phyloP scores from a whole-genome alignment of 2,329 filamentous ascomycete genomes.

The Sclerotinia subarctica region DNA sequence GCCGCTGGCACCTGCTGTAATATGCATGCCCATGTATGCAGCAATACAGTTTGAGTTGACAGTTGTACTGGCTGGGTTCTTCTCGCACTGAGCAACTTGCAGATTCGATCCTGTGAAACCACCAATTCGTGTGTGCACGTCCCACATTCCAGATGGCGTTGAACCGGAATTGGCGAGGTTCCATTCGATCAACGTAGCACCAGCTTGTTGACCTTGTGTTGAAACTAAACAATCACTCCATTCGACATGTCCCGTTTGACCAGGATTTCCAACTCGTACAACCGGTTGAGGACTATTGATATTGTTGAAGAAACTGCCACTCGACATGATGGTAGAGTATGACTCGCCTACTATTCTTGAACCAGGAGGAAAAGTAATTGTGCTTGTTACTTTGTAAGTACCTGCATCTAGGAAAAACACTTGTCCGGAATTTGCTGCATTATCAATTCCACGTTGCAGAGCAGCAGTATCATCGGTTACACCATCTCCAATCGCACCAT shows the following conservation, averaged over 20 bases:
- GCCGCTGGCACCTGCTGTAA: constrained; percentile 43
- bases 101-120: constrained; percentile 42
- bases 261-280: constrained; percentile 53
- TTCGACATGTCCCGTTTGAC: constrained; percentile 58
- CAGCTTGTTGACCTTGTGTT: constrained; percentile 57
- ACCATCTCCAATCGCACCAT: constrained; percentile 50
- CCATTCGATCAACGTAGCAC: constrained; percentile 62
- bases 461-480: constrained; percentile 57
- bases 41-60: constrained; percentile 39
- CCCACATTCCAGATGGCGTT: constrained; percentile 55
- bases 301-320: constrained; percentile 46
- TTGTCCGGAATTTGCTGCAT: constrained; percentile 47
- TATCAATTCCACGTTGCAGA: constrained; percentile 54
- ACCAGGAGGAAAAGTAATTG: constrained; percentile 47
- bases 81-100: constrained; percentile 43
- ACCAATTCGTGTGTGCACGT: constrained; percentile 38
- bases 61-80: constrained; percentile 47
- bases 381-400: constrained; percentile 50
- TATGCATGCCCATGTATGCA: constrained; percentile 39
- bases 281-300: constrained; percentile 46
- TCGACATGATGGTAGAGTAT: constrained; percentile 43
- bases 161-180: constrained; percentile 51
- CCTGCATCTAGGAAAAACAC: constrained; percentile 57
- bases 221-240: constrained; percentile 60
- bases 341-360: constrained; percentile 42